Conservation (phyloP, 1,284 basidiomycete genomes). For the Tilletia setariae region DNA sequence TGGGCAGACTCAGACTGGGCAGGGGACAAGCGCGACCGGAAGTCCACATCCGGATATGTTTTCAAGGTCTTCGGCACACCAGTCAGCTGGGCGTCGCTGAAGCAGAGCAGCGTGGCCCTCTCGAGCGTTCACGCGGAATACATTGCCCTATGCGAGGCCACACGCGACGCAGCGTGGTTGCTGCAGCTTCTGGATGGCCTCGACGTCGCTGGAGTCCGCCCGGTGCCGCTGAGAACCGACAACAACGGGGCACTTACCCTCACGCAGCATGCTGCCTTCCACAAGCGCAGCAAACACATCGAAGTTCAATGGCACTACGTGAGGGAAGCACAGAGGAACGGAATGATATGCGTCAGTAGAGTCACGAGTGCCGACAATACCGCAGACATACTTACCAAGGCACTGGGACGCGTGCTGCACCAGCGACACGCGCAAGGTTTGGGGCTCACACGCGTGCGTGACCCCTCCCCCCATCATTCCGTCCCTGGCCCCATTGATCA, state of each 20-base stretch:
- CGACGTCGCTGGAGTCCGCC: background rate
- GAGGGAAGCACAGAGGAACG: background rate
- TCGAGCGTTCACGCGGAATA: background rate
- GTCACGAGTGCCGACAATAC: background rate
- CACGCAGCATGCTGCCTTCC: background rate
- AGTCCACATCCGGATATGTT: conserved; percentile 7
- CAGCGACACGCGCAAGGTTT: background rate
- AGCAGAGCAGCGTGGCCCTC: background rate
- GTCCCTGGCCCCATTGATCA: background rate
- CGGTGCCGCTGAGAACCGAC: background rate
- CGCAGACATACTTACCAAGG: background rate
- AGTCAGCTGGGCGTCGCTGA: background rate
- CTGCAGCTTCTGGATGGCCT: background rate
- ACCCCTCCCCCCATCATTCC: background rate
- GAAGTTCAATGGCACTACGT: conserved; percentile 2
- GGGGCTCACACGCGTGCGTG: background rate
- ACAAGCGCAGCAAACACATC: background rate
- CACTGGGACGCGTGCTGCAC: background rate
- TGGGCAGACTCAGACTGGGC: conserved; percentile 25
- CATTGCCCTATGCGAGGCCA: background rate
- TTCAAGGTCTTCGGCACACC: background rate
- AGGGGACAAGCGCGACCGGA: conserved; percentile 7
- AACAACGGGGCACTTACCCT: background rate
- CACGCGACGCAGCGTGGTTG: background rate
- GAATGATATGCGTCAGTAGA: background rate